Evolutionary conservation across 1,284 basidiomycete species (phyloP), one percentile per base, ranked within the genome.

Genomic region (Tilletia horrida): DNA sequence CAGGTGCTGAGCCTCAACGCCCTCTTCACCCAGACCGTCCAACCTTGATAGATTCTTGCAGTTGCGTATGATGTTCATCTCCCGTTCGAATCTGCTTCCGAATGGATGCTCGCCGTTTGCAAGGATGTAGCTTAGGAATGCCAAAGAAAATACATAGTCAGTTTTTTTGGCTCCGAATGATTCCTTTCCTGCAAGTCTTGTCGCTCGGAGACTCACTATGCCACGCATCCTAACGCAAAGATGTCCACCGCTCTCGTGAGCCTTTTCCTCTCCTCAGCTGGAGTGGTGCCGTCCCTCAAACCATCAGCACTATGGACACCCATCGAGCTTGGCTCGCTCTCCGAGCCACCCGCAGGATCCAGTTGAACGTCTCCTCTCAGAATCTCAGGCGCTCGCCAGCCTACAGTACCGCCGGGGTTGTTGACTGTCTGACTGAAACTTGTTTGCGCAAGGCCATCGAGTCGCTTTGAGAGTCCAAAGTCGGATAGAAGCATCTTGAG

Each of bases 361-460:
- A 78, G 67, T 13, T 69, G 68, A 64, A 76, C 71, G 35, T 76
- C 74, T 25, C 78, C 78, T 1, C 74, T 70, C 43, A 81, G 63
- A 21, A 81, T 79, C 68, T 81, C 80, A 7, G 80, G 80, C 18
- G 80, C 80, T 21, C 80, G 72, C 80, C 80, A 81, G 0, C 80
- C 80, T 0, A 76, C 76, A 0, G 80, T 81, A 29, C 80, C 80
- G 23, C 75, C 80, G 0, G 79, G 76, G 63, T 80, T 76, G 66
- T 77, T 77, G 66, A 79, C 67, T 4, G 79, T 77, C 70, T 81
- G 80, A n/a, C 72, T 76, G 62, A 78, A 79, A 61, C 77, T 78
- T 31, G 70, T 78, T 67, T 79, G 77, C 13, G 77, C 76, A 42
- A 78, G 63, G 27, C 77, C 74, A 44, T 81, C 80, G 59, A 81